These are phyloP conservation scores for Pisolithus microcarpus DNA, from an alignment of 768 basidiomycete species.

Conservation along the genomic window DNA sequence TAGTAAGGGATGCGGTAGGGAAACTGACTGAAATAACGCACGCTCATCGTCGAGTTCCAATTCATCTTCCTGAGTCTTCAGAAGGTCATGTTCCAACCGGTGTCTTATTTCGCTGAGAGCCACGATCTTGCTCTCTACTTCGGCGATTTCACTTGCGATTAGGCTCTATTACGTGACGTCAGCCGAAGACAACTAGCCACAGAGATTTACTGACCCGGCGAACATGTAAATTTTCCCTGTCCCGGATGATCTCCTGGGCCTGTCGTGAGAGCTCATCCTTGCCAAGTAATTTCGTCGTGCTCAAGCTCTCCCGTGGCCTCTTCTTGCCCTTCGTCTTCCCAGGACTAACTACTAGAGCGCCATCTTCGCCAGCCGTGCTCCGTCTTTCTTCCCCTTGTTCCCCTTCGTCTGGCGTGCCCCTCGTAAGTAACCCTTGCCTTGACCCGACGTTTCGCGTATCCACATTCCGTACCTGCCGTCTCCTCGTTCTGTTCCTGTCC, in stretches of 20 bases:
- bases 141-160: slow-evolving; percentile 77
- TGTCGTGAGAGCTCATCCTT: slow-evolving; percentile 82
- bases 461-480: slow-evolving; percentile 74
- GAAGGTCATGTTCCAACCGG: slow-evolving; percentile 73
- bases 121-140: slow-evolving; percentile 86
- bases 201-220: slow-evolving; percentile 50
- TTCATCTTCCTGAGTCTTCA: slow-evolving; percentile 90
- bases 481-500: slow-evolving; percentile 65
- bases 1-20: slow-evolving; percentile 1
- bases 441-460: slow-evolving; percentile 71
- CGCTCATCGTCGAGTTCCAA: slow-evolving; percentile 95
- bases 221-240: slow-evolving; percentile 91
- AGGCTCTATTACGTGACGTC: slow-evolving; percentile 50
- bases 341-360: slow-evolving; percentile 52
- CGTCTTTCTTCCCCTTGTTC: slow-evolving; percentile 39
- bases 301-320: slow-evolving; percentile 59
- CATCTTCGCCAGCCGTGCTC: slow-evolving; percentile 69
- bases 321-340: slow-evolving; percentile 32
- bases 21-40: slow-evolving; percentile 35
- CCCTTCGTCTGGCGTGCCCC: slow-evolving; percentile 49
- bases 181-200: slow-evolving; percentile 1
- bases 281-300: slow-evolving; percentile 63
- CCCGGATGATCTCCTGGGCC: slow-evolving; percentile 75
- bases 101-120: slow-evolving; percentile 73
- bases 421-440: slow-evolving; percentile 70